Percentiles rank a stretch among this genome's conserved stretches.
Conservation (phyloP, 495 filamentous ascomycete species). For the Aspergillus ellipticus region DNA sequence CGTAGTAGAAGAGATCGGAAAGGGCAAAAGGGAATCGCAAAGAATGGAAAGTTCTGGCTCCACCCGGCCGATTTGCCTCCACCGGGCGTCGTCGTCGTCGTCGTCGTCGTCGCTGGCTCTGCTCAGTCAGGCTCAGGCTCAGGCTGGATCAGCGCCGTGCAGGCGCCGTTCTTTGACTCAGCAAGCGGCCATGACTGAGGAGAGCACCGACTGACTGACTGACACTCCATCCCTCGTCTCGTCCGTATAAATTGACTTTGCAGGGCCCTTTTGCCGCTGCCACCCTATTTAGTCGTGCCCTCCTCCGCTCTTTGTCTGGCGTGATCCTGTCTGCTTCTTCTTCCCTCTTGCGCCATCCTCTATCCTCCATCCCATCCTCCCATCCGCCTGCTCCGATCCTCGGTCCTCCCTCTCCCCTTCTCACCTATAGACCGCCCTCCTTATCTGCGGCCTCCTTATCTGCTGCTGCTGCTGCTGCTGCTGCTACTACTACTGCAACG, state of each 20-base stretch:
- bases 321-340: background rate
- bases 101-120: background rate
- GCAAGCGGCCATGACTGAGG: constrained; percentile 16
- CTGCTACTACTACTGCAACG: too few relatives aligned
- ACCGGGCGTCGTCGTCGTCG: background rate
- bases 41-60: constrained; percentile 7
- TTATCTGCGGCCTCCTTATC: constrained; percentile 22
- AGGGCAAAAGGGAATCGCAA: too few relatives aligned
- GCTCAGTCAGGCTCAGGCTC: background rate
- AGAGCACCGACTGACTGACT: background rate
- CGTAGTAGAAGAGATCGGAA: background rate
- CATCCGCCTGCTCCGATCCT: constrained; percentile 28
- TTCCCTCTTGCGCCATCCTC: constrained; percentile 9
- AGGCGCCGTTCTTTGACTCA: constrained; percentile 15
- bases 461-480: background rate
- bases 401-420: constrained; percentile 14
- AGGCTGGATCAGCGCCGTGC: constrained; percentile 7
- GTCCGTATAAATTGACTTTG: constrained; percentile 28
- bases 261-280: constrained; percentile 20
- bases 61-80: constrained; percentile 11
- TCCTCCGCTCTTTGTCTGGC: constrained; percentile 6
- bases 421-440: constrained; percentile 20
- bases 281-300: constrained; percentile 2
- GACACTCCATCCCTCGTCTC: background rate
- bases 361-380: constrained; percentile 18